Base-by-base conservation (phyloP, 2,329 filamentous ascomycete genomes). In the Colletotrichum cordylinicola region DNA sequence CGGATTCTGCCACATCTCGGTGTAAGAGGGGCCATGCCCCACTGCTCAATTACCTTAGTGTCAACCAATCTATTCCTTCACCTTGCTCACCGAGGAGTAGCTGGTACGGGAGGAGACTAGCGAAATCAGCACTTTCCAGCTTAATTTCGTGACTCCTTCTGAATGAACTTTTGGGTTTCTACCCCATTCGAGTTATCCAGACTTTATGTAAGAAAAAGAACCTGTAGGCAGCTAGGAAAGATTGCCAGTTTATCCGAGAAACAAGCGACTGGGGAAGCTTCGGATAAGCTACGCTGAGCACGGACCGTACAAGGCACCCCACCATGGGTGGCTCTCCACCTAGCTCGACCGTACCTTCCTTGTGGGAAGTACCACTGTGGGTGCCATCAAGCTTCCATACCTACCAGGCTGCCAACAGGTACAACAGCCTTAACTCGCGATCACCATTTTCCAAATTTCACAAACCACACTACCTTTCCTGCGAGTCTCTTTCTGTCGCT, bases 231-330 rank as follows among this genome's bases (percentile, higher is more conserved):
- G 43, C 43, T 29, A 8, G 43, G n/a, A 48, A 6, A 24, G 31
- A 21, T 37, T 31, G 18, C 16, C 58, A 64, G 18, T 70, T 70
- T 16, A 69, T 43, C 71, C 66, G 71, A 73, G n/a, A 43, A 65
- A 43, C 43, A 71, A 55, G 67, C 72, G 69, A 66, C 18, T 24
- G 13, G 69, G 24, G 62, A 43, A 61, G n/a, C 39, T 55, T 21
- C 39, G 39, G 58, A 48, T n/a, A 24, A 21, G 27, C 35, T 18
- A 13, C 43, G 43, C 18, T 43, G 39, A 6, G 72, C 72, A 75
- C 73, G 33, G 73, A 56, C 76, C 73, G 61, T 29, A 13, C 16
- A 58, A 66, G 43, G 43, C 64, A 56, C 74, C 75, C 64, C 43
- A 56, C 65, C 48, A 58, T 31, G 48, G 69, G 66, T 55, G 52